A percentile compares a stretch with the other conserved stretches of the same genome.
These are phyloP conservation scores for Abrus precatorius DNA, from an alignment of 306 rosid species.

Conservation along the genomic window DNA sequence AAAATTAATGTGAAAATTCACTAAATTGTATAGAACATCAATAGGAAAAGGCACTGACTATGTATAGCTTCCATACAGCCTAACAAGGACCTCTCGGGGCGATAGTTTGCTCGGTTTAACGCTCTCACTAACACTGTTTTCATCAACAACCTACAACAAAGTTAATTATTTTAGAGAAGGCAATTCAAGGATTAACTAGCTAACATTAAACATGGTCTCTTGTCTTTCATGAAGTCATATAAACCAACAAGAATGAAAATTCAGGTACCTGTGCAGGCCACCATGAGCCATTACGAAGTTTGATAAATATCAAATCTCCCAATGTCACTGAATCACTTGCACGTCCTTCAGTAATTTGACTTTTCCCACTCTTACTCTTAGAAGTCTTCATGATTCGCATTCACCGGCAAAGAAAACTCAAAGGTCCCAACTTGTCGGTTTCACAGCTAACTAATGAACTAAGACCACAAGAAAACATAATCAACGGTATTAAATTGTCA, in stretches of 20 bases:
- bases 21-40: constrained; percentile 10
- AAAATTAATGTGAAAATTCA: not conserved
- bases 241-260: constrained; percentile 10
- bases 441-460: not conserved
- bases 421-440: constrained; percentile 21
- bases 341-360: constrained; percentile 35
- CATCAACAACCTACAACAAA: constrained; percentile 70
- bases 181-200: constrained; percentile 9
- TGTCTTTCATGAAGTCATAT: not conserved
- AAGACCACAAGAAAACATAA: constrained; percentile 23
- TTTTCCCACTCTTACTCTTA: constrained; percentile 30
- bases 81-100: constrained; percentile 60
- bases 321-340: constrained; percentile 45
- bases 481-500: not conserved
- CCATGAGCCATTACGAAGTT: constrained; percentile 60
- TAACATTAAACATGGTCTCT: constrained; percentile 2
- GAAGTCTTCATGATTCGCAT: constrained; percentile 39
- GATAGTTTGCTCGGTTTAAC: constrained; percentile 52
- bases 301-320: constrained; percentile 63
- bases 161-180: constrained; percentile 9
- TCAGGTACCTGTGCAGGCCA: constrained; percentile 81
- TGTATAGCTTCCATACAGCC: constrained; percentile 75
- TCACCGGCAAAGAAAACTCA: constrained; percentile 36
- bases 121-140: constrained; percentile 39
- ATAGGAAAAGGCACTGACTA: constrained; percentile 53